Conservation (phyloP, 2,329 filamentous ascomycete species). For the Aureobasidium subglaciale region DNA sequence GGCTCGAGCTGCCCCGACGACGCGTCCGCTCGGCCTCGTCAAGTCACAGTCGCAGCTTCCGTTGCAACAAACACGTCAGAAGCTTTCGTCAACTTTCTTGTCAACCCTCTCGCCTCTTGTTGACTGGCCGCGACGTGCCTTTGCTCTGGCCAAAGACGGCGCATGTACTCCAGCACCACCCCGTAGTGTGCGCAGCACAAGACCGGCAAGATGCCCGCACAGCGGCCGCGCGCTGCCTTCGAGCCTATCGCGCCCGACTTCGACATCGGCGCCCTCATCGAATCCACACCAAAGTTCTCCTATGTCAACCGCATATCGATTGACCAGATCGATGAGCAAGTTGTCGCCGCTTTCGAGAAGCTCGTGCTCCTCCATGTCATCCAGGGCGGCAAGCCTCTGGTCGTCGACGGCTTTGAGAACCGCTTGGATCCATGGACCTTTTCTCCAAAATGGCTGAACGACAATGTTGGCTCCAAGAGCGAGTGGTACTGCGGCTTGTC, state of each 20-base stretch:
- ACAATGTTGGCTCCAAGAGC: slow-evolving; percentile 67
- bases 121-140: not conserved
- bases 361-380: slow-evolving; percentile 79
- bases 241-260: slow-evolving; percentile 84
- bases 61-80: not conserved
- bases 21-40: not conserved
- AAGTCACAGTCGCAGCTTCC: slow-evolving; percentile 11
- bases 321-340: slow-evolving; percentile 69
- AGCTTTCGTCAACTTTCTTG: not conserved
- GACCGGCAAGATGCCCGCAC: slow-evolving; percentile 58
- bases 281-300: slow-evolving; percentile 74
- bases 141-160: not conserved
- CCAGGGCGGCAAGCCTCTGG: slow-evolving; percentile 74
- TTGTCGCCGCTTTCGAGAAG: slow-evolving; percentile 74
- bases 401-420: slow-evolving; percentile 82
- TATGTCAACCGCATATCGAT: slow-evolving; percentile 76
- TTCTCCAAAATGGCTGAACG: slow-evolving; percentile 69
- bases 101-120: not conserved
- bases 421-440: slow-evolving; percentile 72
- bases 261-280: slow-evolving; percentile 67
- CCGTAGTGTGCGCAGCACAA: not conserved
- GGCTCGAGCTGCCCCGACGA: not conserved
- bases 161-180: not conserved
- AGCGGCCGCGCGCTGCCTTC: slow-evolving; percentile 80
- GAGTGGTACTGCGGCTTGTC: slow-evolving; percentile 36